Base-by-base conservation (phyloP, 2,329 filamentous ascomycete species). In the Pseudodiploospora longispora region DNA sequence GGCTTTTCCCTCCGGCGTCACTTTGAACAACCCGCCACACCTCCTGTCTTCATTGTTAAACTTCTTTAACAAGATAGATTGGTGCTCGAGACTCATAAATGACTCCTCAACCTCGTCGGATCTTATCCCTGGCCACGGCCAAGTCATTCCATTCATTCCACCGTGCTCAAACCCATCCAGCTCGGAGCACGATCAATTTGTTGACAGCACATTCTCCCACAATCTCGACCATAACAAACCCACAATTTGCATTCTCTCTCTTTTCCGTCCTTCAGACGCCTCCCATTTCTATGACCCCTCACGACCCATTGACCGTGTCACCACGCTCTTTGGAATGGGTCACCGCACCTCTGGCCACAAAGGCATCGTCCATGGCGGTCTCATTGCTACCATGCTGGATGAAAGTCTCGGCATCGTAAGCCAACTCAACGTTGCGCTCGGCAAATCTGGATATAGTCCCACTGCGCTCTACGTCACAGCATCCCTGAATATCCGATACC, bases 351-450 rank as follows among this genome's bases (percentile, higher is more conserved):
- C 39, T 4, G 39, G 39, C 4, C 29, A 33, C 29, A 32, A 41
- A 27, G 39, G 39, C 30, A 41, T 41, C 35, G n/a, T 41, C 6
- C 39, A 41, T 28, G 39, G 39, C 30, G 39, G 39, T 12, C 39
- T 41, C n/a, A 41, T 27, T 31, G 39, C 39, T 12, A 41, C 39
- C 10, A 19, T 41, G 6, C 39, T 41, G n/a, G 39, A 41, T 12
- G 39, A 41, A 27, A 41, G 39, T 32, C 6, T 41, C 30, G 12
- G 28, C 30, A 31, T 34, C 28, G n/a, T 41, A 12, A 10, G 35
- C 12, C 30, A 41, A 27, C 29, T 41, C 29, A 41, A 41, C 12
- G 9, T 32, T 5, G 39, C 39, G 6, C 39, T 41, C 7, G 39
- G 30, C 10, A 41, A 41, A 27, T 27, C 30, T 6, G 29, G 39